Evolutionary conservation across 306 rosid genomes (phyloP).

Genomic region (cucumber (Cucumis sativus)): Cucumber_9930_V3 NC_026655.2:7624501-7625000

Average conservation of each 20-base stretch:
- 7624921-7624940: conserved; percentile 66
- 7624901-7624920: conserved; percentile 92
- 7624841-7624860: conserved; percentile 77
- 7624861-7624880: conserved; percentile 64
- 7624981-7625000: conserved; percentile 45
- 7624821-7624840: conserved; percentile 83
- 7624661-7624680: conserved; percentile 40
- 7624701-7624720: conserved; percentile 69
- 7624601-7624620: conserved; percentile 68
- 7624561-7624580: conserved; percentile 61
- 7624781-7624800: conserved; percentile 79
- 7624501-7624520: conserved; percentile 75
- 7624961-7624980: conserved; percentile 52
- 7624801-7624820: conserved; percentile 89
- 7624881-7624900: conserved; percentile 76
- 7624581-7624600: conserved; percentile 90
- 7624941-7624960: conserved; percentile 76
- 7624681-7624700: conserved; percentile 34
- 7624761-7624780: conserved; percentile 77
- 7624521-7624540: conserved; percentile 90
- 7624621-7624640: conserved; percentile 87
- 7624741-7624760: conserved; percentile 57
- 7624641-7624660: conserved; percentile 80
- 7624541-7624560: conserved; percentile 55
- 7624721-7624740: conserved; percentile 68